phyloP scores from a whole-genome alignment of 2,329 filamentous ascomycete species.

The Trichoderma sp. region DNA sequence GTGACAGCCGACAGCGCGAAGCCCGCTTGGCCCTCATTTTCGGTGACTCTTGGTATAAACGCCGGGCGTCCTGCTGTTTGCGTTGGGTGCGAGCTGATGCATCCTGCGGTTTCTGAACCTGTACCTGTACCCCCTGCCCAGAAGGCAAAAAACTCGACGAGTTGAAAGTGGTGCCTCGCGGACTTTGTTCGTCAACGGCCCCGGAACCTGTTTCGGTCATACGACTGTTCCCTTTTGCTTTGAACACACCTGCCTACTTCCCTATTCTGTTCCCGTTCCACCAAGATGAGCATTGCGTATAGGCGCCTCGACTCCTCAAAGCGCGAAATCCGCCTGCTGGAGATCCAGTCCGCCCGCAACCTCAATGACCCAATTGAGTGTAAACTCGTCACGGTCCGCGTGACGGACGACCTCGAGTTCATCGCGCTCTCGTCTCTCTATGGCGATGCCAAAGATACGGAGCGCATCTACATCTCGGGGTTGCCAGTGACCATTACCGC shows the following conservation, averaged over 20 bases:
- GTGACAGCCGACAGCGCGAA: conserved; percentile 9
- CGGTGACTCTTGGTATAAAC: conserved; percentile 14
- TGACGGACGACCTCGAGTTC: conserved; percentile 7
- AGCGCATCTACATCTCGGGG: conserved; percentile 14
- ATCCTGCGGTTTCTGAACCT: conserved; percentile 6
- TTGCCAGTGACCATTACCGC: conserved; percentile 2
- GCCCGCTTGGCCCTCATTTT: not conserved
- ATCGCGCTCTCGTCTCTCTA: conserved; percentile 16
- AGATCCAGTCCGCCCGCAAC: conserved; percentile 3
- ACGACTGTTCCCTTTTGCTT: not conserved
- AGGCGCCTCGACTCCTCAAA: conserved; percentile 8
- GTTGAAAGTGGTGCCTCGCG: conserved; percentile 1
- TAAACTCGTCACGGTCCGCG: not conserved
- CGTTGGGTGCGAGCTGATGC: conserved; percentile 17
- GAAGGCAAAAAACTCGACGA: not conserved
- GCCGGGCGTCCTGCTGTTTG: conserved; percentile 14
- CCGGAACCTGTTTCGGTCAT: not conserved
- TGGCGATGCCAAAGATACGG: not conserved
- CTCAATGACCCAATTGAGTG: conserved; percentile 12
- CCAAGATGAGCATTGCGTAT: conserved; percentile 8
- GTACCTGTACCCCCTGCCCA: conserved; percentile 4
- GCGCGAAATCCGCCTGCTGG: conserved; percentile 13
- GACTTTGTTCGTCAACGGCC: conserved; percentile 3
- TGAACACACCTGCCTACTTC: not conserved
- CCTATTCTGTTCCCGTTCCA: not conserved